These are phyloP conservation scores for Phyllosticta paracitricarpa DNA, from an alignment of 2,329 filamentous ascomycete genomes.

Conservation along the genomic window DNA sequence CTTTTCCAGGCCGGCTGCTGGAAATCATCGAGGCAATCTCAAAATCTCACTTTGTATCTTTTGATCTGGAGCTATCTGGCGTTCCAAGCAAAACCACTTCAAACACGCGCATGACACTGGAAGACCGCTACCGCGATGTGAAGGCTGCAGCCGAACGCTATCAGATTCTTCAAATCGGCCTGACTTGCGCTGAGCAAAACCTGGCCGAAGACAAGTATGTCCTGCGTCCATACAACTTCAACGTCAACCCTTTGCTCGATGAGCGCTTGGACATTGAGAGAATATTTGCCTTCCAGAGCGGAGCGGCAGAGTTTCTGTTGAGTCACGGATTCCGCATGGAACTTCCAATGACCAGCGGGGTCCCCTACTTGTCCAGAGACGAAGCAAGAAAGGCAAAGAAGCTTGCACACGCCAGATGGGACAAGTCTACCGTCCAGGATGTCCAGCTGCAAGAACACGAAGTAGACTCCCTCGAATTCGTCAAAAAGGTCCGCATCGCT, in stretches of 20 bases:
- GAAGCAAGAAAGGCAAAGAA: conserved; percentile 43
- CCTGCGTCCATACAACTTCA: conserved; percentile 55
- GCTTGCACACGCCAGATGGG: conserved; percentile 34
- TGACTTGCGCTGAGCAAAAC: conserved; percentile 55
- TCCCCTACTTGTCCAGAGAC: conserved; percentile 52
- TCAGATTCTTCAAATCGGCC: conserved; percentile 55
- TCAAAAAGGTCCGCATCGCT: conserved; percentile 35
- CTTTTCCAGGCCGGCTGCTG: conserved; percentile 43
- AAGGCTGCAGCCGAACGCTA: conserved; percentile 53
- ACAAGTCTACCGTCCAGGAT: conserved; percentile 31
- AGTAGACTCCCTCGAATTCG: conserved; percentile 41
- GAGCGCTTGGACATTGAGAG: conserved; percentile 49
- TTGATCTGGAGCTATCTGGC: conserved; percentile 59
- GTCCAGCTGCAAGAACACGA: conserved; percentile 45
- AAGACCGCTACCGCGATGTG: conserved; percentile 51
- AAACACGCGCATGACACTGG: conserved; percentile 40
- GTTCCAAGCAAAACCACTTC: conserved; percentile 33
- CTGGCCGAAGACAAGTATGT: conserved; percentile 43
- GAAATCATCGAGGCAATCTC: conserved; percentile 49
- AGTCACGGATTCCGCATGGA: conserved; percentile 50
- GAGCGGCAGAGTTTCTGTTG: conserved; percentile 52
- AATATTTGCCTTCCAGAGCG: conserved; percentile 49
- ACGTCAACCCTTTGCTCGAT: conserved; percentile 46
- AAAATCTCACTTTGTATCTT: conserved; percentile 50
- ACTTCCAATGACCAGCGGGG: conserved; percentile 44